These are phyloP conservation scores for Eleusine coracana DNA, from an alignment of 176 grass and related monocot genomes.

Conservation along the genomic window DNA sequence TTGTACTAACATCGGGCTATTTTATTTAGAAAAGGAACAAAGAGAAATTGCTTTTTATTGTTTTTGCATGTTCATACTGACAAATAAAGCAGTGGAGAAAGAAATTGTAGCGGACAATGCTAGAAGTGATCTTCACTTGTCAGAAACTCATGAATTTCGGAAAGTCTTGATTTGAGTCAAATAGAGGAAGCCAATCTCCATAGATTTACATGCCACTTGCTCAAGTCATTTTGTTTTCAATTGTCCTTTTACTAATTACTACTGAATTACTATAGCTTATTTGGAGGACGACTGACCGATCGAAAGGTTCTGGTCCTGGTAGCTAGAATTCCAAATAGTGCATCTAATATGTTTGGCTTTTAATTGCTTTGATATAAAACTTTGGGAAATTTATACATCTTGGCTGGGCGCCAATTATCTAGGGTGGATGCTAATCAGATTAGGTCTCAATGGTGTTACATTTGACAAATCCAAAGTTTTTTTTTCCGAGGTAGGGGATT, in stretches of 20 bases:
- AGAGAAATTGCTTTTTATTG: not conserved
- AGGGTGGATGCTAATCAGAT: no score
- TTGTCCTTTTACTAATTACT: no score
- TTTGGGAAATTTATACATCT: no score
- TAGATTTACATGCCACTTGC: not conserved
- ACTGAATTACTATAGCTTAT: not conserved
- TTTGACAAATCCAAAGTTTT: no score
- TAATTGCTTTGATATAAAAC: no score
- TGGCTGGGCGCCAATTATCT: no score
- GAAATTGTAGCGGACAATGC: no score
- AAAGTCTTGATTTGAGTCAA: not conserved
- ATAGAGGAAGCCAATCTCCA: not conserved
- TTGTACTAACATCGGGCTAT: not conserved
- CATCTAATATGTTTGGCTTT: no score
- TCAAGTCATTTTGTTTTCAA: not conserved
- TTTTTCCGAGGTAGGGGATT: no score
- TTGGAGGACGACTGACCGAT: not conserved
- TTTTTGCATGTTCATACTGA: not conserved
- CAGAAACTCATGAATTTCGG: not conserved
- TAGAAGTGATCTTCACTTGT: not conserved
- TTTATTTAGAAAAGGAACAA: not conserved
- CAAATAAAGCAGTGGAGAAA: not conserved
- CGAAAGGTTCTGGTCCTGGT: not conserved
- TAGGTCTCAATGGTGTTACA: no score
- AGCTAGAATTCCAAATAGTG: no score